Evolutionary conservation across 805 yeast species (phyloP), one percentile per base, ranked within the genome.

Genomic region (Sugiyamaella chiloensis): DNA sequence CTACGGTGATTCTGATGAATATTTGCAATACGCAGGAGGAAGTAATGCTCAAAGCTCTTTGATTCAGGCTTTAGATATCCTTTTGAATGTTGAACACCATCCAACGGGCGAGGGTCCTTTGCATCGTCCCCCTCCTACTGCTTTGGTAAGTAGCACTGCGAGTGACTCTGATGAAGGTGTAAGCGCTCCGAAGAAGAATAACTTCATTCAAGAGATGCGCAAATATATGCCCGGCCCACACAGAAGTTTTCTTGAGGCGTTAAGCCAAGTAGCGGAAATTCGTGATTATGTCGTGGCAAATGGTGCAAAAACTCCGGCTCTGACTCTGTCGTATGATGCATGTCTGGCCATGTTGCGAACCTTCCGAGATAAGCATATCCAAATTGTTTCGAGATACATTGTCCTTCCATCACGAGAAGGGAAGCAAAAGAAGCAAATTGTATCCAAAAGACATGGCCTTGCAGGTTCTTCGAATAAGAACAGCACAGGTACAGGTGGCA

Each of bases 11-110:
- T 88, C 82, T 59, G 60, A 64, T 1, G 64, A 56, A 24, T 83
- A 80, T 42, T 70, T 83, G 56, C 62, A 66, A 27, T 83, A 76
- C 63, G 74, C 95, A 14, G 98, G 98, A 23, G 98, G 98, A 0
- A 86, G 96, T 3, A 90, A 90, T 63, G 97, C 96, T 0, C 98
- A 90, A 66, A 81, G 90, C 40, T 87, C 96, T 2, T 72, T 90
- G 58, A 85, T 91, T 53, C 97, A 90, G 67, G 83, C 88, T 21
- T 71, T 90, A 52, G 98, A 90, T 62, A 76, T 87, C 21, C 64
- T 88, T 14, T 72, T 90, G 34, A 80, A 80, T 41, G 85, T 90
- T 12, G 81, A 81, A 50, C 98, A 90, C 64, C 76, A 74, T 53
- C 82, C 95, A 3, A 81, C 91, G 1, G 96, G 95, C 2, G 74